Base-by-base conservation (phyloP, 176 grass and related monocot genomes). In the Panicum miliaceum region DNA sequence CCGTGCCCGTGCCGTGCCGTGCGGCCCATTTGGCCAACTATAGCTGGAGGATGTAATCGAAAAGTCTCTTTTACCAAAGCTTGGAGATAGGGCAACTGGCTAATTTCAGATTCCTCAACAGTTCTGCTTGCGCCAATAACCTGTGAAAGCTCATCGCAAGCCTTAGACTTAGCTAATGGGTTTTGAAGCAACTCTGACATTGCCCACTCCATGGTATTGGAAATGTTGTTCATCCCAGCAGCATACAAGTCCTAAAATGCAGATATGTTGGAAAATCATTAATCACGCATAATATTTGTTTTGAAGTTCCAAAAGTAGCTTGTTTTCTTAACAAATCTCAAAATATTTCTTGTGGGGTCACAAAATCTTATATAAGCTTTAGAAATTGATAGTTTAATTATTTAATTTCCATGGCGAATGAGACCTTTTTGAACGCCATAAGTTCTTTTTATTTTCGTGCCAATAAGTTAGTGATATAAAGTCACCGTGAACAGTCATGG, bases 121-220 rank as follows among this genome's bases (percentile, higher is more conserved):
- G 64, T 51, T 79, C 14, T 85, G 35, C 54, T 52, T 73, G 32
- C 22, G n/a, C 84, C 70, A 0, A 58, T 76, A 34, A n/a, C 19
- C n/a, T 2, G 3, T 22, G 0, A 9, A 18, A 92, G 80, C 64
- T 92, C 91, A 6, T 87, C 36, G 2, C 14, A 61, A 5, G 16
- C 58, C 76, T 47, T 76, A 3, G 27, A 64, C 81, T 90, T 82
- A 23, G 56, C 64, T 32, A 14, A 1, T 19, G 81, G 91, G 56
- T 80, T 76, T 19, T 43, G 68, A 13, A 92, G 80, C 9, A 90
- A 38, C 71, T 93, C 91, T 0, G 64, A 61, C 88, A 90, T 83
- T 12, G 78, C 85, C 91, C 85, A 93, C 72, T 93, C 85, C 22
- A 93, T 77, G 1, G 85, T 83, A 46, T 0, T 85, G 1, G 87